Conservation (phyloP, 345 rosid genomes). For the Melaleuca alternifolia region DNA sequence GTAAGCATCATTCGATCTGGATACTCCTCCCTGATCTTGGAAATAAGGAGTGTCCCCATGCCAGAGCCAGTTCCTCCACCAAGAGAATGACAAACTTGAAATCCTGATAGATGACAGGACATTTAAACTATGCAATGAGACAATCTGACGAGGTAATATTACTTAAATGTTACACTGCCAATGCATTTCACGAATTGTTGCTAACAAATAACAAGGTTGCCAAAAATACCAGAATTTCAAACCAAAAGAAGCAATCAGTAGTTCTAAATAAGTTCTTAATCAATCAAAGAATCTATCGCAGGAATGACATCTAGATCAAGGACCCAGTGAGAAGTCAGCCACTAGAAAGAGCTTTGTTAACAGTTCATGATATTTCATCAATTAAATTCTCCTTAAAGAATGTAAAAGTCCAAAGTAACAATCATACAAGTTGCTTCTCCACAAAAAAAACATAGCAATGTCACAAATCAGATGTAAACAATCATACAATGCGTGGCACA, state of each 20-base stretch:
- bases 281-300: neutral
- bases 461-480: neutral
- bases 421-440: neutral
- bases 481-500: rapidly evolving
- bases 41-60: constrained; percentile 7
- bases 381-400: neutral
- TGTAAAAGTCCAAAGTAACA: neutral
- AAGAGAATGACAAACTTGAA: constrained; percentile 5
- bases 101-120: neutral
- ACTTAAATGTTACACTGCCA: neutral
- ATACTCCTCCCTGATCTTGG: constrained; percentile 11
- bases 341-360: neutral
- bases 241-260: neutral
- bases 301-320: neutral
- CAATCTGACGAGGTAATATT: too few species aligned
- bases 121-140: neutral
- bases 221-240: neutral
- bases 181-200: neutral
- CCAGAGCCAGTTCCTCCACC: constrained; percentile 10
- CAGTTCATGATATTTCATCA: neutral
- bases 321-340: too few species aligned
- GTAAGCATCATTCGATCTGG: constrained; percentile 10
- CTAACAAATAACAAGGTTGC: neutral
- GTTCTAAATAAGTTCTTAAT: neutral
- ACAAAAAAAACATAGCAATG: neutral